These are phyloP conservation scores for Amanita subjunquillea DNA, from an alignment of 768 basidiomycete genomes.

Conservation along the genomic window DNA sequence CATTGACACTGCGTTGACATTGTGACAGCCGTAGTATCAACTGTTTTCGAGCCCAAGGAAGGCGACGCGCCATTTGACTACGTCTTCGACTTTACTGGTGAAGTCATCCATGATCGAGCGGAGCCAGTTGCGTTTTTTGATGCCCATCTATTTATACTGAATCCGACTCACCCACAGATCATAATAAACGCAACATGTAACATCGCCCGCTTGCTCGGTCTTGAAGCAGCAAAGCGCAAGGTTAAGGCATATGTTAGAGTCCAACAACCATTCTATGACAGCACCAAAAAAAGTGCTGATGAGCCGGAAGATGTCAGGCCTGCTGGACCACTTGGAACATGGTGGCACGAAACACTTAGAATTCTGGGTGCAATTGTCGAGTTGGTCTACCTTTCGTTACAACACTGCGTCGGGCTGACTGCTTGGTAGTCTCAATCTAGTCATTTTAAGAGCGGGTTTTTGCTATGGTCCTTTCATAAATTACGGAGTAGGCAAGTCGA, in stretches of 20 bases:
- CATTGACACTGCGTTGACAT: constrained; percentile 7
- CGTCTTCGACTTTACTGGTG: constrained; percentile 82
- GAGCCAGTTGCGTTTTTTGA: constrained; percentile 45
- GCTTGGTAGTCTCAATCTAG: constrained; percentile 58
- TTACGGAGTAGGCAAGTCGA: constrained; percentile 50
- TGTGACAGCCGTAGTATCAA: constrained; percentile 49
- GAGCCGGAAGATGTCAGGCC: constrained; percentile 76
- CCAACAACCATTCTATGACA: constrained; percentile 73
- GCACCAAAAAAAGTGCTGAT: constrained; percentile 49
- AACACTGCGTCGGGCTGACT: constrained; percentile 4
- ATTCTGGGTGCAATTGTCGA: constrained; percentile 63
- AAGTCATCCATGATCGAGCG: constrained; percentile 62
- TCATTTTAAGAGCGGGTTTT: constrained; percentile 65
- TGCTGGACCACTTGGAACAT: constrained; percentile 55
- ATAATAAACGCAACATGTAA: constrained; percentile 69
- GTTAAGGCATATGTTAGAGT: constrained; percentile 74
- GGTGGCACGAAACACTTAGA: constrained; percentile 86
- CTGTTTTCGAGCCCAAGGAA: constrained; percentile 61
- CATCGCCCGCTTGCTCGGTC: constrained; percentile 55
- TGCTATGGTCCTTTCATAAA: constrained; percentile 77
- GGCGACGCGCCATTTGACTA: constrained; percentile 64
- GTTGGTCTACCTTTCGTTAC: constrained; percentile 27
- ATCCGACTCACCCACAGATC: constrained; percentile 33
- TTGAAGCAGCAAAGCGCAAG: constrained; percentile 71
- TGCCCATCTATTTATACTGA: constrained; percentile 4